Conservation (phyloP, 2,329 filamentous ascomycete species). For the Botrytis fabae region DNA sequence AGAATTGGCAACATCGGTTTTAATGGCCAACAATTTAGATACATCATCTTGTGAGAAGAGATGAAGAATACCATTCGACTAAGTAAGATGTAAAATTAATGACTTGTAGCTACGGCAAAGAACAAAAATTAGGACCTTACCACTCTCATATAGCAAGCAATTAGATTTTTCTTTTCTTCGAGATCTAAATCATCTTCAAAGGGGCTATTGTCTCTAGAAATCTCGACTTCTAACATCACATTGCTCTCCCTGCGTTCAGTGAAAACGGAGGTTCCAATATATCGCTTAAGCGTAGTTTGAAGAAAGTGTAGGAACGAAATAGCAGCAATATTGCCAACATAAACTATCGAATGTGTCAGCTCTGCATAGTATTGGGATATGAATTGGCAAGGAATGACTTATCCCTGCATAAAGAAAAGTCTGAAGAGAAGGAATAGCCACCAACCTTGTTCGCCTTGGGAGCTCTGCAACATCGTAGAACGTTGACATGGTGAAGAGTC, state of each 20-base stretch:
- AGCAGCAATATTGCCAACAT: slow-evolving; percentile 27
- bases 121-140: background rate
- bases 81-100: background rate
- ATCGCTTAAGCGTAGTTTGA: slow-evolving; percentile 23
- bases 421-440: background rate
- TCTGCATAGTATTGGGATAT: background rate
- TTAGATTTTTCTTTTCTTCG: slow-evolving; percentile 3
- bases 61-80: slow-evolving; percentile 16
- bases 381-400: background rate
- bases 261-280: slow-evolving; percentile 26
- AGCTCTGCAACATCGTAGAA: slow-evolving; percentile 9
- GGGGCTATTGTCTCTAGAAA: slow-evolving; percentile 12
- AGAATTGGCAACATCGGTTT: background rate
- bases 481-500: slow-evolving; percentile 11
- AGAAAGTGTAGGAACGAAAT: slow-evolving; percentile 27
- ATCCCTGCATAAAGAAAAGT: background rate
- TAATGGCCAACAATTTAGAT: slow-evolving; percentile 9
- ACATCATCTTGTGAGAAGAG: slow-evolving; percentile 8
- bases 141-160: slow-evolving; percentile 10
- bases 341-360: slow-evolving; percentile 23
- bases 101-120: background rate
- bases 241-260: slow-evolving; percentile 22
- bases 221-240: slow-evolving; percentile 14
- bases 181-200: slow-evolving; percentile 11
- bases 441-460: slow-evolving; percentile 16